Evolutionary conservation across 768 basidiomycete genomes (phyloP).

Genomic region (Lenzites betulinus): DNA sequence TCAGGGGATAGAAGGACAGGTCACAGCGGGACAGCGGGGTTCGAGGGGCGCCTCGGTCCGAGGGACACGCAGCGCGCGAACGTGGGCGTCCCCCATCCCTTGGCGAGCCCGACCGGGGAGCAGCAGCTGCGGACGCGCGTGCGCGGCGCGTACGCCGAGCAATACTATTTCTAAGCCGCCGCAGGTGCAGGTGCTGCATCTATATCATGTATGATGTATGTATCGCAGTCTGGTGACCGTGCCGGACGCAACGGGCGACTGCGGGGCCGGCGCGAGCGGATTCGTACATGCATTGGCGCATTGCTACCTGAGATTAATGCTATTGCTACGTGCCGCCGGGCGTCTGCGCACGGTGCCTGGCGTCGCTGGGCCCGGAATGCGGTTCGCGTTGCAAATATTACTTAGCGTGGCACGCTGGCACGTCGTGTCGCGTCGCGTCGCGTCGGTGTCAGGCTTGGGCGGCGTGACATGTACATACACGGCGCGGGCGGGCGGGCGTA

Average conservation of each 20-base stretch:
- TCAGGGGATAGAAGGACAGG: too few species aligned
- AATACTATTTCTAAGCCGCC: too few species aligned
- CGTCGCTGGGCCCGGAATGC: background rate
- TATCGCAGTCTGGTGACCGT: background rate
- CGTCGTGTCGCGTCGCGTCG: background rate
- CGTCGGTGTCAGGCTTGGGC: background rate
- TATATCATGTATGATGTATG: background rate
- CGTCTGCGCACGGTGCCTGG: constrained; percentile 2
- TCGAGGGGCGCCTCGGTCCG: too few species aligned
- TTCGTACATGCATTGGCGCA: too few species aligned
- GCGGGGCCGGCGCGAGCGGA: background rate
- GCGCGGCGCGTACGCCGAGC: too few species aligned
- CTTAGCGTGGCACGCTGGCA: background rate
- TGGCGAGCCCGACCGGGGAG: too few species aligned
- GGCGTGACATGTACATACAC: background rate
- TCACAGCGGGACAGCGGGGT: background rate
- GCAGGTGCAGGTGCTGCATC: too few species aligned
- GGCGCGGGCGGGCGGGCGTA: background rate
- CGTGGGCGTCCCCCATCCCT: too few species aligned
- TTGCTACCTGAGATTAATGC: too few species aligned
- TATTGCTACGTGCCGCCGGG: background rate
- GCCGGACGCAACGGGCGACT: background rate
- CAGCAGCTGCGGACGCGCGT: background rate
- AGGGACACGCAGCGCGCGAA: too few species aligned
- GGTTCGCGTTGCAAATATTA: too few species aligned